Evolutionary conservation across 2,329 filamentous ascomycete species (phyloP).

Genomic region (Hawksworthiomyces lignivorus): DNA sequence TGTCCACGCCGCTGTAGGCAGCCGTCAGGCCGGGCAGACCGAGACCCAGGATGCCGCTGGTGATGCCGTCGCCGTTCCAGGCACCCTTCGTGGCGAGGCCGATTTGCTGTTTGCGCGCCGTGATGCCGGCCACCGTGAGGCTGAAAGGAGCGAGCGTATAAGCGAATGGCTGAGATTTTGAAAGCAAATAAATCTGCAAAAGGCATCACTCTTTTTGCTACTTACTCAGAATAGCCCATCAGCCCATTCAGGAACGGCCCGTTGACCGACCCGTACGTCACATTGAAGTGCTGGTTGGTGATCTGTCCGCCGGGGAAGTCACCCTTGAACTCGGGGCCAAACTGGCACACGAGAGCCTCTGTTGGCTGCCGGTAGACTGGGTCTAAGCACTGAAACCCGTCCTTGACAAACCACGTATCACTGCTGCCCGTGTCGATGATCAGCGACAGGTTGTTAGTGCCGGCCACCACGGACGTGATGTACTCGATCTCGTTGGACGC

Average conservation of each 20-base stretch:
- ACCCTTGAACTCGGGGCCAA: slow-evolving; percentile 22
- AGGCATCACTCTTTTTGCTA: neutral
- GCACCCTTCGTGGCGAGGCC: slow-evolving; percentile 22
- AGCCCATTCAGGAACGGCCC: slow-evolving; percentile 22
- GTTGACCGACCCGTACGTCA: slow-evolving; percentile 21
- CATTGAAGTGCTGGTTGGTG: slow-evolving; percentile 21
- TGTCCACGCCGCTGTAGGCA: slow-evolving; percentile 18
- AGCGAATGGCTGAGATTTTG: too few relatives aligned
- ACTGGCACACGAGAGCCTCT: slow-evolving; percentile 18
- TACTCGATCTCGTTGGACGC: slow-evolving; percentile 22
- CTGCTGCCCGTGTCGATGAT: slow-evolving; percentile 25
- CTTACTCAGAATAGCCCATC: slow-evolving; percentile 24
- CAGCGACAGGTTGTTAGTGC: slow-evolving; percentile 19
- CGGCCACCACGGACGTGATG: slow-evolving; percentile 21
- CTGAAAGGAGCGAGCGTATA: slow-evolving; percentile 9
- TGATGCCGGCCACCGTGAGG: slow-evolving; percentile 22
- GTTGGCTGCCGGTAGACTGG: slow-evolving; percentile 12
- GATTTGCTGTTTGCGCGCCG: slow-evolving; percentile 24
- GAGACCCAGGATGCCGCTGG: slow-evolving; percentile 26
- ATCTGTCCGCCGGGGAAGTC: slow-evolving; percentile 23
- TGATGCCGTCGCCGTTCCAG: slow-evolving; percentile 24
- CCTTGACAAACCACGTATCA: slow-evolving; percentile 23
- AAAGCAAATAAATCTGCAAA: too few relatives aligned
- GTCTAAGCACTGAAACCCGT: slow-evolving; percentile 22
- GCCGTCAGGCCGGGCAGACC: slow-evolving; percentile 23